Base-by-base conservation (phyloP, 768 basidiomycete species). In the Lentinula sp. region DNA sequence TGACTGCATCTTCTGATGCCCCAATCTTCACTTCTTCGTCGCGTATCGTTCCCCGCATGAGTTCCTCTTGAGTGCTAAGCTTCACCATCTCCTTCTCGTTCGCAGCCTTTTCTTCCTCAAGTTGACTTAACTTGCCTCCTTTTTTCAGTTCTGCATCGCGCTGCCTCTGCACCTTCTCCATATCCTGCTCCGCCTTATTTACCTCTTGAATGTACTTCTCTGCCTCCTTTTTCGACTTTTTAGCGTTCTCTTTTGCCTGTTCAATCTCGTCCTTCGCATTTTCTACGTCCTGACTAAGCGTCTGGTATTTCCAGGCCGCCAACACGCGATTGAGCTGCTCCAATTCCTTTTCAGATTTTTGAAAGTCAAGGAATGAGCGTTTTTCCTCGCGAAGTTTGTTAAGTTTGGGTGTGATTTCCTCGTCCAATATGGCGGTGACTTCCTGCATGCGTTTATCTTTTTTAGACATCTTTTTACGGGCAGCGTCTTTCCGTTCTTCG, bases 401-500 rank as follows among this genome's bases (percentile, higher is more conserved):
- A 46, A 98, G 79, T 70, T 98, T 98, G 0, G 97, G 96, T 0
- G 85, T 88, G 69, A 98, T 97, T 74, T 98, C 97, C 71, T 98
- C 95, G 0, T 76, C 73, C 28, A 98, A 83, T 18, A 92, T 78
- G 1, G 84, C 78, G 15, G 83, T 88, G 69, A 97, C 87, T 73
- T 98, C 95, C 61, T 91, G 86, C 13, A 98, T 89, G 62, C 90
- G 88, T 74, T 96, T 98, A 65, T 98, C 93, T 76, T 98, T 98
- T 81, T 96, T 98, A 28, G 82, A 81, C 89, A 99, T 99, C 0
- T 93, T 97, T 74, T 91, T 93, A 69, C 88, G 84, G 6, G 96
- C 95, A 72, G 97, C 97, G 70, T 97, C 95, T 70, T 98, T 99
- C 16, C 92, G 85, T 58, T 98, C 96, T 71, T 99, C 97, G 68